A percentile compares a stretch with the other conserved stretches of the same genome.
Evolutionary conservation across 257 asterid species (phyloP).

Genomic region (Cinchona pubescens): DNA sequence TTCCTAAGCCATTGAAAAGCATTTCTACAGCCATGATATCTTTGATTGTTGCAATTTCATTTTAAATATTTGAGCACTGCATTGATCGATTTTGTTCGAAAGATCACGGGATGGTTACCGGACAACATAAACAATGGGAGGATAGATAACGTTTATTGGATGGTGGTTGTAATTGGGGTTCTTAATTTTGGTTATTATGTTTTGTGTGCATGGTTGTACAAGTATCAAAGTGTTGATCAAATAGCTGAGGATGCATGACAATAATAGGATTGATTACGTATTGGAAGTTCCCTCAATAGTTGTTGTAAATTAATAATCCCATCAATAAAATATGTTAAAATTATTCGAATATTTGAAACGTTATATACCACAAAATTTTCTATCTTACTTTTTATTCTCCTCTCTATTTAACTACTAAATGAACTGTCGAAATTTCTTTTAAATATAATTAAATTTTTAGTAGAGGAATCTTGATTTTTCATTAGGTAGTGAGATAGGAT

Average conservation of each 20-base stretch:
- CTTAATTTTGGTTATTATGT: conserved; percentile 17
- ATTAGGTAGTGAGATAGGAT: no score
- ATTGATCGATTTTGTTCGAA: conserved; percentile 19
- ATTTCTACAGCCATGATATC: conserved; percentile 38
- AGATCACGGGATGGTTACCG: conserved; percentile 26
- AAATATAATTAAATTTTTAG: no score
- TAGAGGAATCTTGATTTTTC: no score
- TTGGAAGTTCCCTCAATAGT: background rate
- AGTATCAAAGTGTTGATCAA: background rate
- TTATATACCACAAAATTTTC: no score
- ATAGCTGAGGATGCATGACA: background rate
- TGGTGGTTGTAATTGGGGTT: conserved; percentile 12
- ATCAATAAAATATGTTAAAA: no score
- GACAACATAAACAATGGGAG: conserved; percentile 23
- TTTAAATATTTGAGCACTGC: conserved; percentile 25
- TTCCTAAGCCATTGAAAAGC: conserved; percentile 33
- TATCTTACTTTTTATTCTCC: no score
- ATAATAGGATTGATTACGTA: background rate
- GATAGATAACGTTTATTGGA: conserved; percentile 24
- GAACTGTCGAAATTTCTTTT: no score
- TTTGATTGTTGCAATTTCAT: conserved; percentile 18
- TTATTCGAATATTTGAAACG: no score
- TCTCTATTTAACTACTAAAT: no score
- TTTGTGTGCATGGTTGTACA: conserved; percentile 20
- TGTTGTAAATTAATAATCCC: no score